phyloP scores from a whole-genome alignment of 73 alveolate species.

The Effrenium voratum region DNA sequence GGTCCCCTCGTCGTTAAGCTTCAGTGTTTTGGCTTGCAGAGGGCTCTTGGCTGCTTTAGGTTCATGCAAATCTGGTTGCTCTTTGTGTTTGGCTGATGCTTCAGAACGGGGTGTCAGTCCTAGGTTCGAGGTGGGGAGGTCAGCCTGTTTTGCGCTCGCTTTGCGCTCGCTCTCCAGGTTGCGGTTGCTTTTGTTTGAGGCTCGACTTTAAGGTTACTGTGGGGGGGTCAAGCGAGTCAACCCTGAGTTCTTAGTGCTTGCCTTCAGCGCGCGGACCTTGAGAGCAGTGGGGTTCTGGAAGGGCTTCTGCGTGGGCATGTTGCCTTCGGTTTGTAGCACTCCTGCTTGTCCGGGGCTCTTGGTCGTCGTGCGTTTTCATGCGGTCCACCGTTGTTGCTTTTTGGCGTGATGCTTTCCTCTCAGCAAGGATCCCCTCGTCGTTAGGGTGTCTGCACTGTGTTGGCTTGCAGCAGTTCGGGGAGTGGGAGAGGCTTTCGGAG shows the following conservation, averaged over 20 bases:
- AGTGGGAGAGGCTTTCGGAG: neutral
- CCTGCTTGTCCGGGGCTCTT: neutral
- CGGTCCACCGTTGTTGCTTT: neutral
- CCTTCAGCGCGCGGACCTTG: slow-evolving; percentile 9
- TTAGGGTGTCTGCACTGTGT: neutral
- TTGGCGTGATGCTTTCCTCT: neutral
- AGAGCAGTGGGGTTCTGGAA: slow-evolving; percentile 2
- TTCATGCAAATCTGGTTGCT: too few relatives aligned
- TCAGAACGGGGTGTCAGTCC: neutral
- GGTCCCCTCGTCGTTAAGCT: neutral
- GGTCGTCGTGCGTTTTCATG: slow-evolving; percentile 11
- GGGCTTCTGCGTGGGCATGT: slow-evolving; percentile 33
- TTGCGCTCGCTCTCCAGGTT: slow-evolving; percentile 1
- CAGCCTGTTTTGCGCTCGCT: slow-evolving; percentile 9
- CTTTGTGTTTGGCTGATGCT: too few relatives aligned
- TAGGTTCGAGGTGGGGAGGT: neutral
- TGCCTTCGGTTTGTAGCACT: neutral
- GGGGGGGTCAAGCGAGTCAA: neutral
- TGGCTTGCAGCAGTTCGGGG: neutral
- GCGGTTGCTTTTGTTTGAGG: slow-evolving; percentile 10
- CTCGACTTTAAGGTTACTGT: neutral
- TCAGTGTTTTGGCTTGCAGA: slow-evolving; percentile 17
- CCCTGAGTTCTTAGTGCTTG: slow-evolving; percentile 23
- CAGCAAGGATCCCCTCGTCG: neutral
- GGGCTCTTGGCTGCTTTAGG: too few relatives aligned